Evolutionary conservation across 1,139 yeast species (phyloP), one percentile per base, ranked within the genome.

Genomic region (Meyerozyma sp.): DNA sequence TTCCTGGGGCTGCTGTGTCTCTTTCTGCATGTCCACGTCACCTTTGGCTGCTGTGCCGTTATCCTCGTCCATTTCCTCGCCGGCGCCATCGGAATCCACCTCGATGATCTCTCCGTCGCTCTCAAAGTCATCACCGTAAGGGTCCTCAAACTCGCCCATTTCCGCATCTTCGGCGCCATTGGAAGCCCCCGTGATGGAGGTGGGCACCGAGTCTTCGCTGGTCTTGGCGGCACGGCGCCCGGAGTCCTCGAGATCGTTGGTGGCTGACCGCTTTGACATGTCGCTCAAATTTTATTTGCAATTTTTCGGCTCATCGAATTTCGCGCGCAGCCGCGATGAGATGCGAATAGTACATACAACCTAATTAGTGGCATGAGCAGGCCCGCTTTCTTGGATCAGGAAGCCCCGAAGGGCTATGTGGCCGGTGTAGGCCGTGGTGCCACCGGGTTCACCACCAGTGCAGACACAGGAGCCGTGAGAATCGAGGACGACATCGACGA

Each of bases 371-470:
- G 26, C 23, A 77, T 77, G 82, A 79, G 75, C 26, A 57, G 79
- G 42, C 66, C 66, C 50, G 71, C 80, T n/a, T 93, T 93, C 62
- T 71, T 93, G 44, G 91, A 85, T 56, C 90, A 86, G 66, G 82
- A 84, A 49, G 84, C 98, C 0, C 98, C 98, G 0, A 79, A 84
- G 3, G 95, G 95, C 6, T 93, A 93, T 59, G 78, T 90, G 34
- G 86, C 98, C 1, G 98, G 98, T 28, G 66, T 90, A 8, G 98
- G 98, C 0, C 73, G 98, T 58, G 98, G 98, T 14, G 98, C 98
- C 1, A 79, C 88, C 0, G 98, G 98, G 1, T 91, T 91, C 61
- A 81, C 93, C 0, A 87, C 96, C 0, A 77, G 89, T 47, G 86
- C 93, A 2, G 95, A 85, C 51, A 65, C 84, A n/a, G 86, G 84